Base-by-base conservation (phyloP, 345 rosid genomes). In the Populus pruinosa region DNA sequence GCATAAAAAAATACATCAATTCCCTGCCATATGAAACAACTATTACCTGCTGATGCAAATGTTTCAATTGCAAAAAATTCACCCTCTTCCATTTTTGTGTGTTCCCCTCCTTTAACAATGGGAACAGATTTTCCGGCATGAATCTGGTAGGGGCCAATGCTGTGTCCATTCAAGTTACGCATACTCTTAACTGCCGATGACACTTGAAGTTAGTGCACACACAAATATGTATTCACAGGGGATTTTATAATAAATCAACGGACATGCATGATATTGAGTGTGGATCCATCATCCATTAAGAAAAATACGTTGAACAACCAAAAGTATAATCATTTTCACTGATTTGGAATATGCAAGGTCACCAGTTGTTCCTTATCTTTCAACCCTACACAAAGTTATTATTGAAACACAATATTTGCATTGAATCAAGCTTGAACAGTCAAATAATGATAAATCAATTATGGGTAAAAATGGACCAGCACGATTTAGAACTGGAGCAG, bases 101-200 rank as follows among this genome's bases (percentile, higher is more conserved):
- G 98, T 88, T 92, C 97, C 39, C 99, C 99, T 74, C 98, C 97
- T 86, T 94, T 96, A 63, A 94, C 97, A 36, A 91, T 89, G 38
- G 98, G 99, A 73, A 96, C 98, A 6, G 95, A 91, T 87, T 96
- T 96, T 56, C 94, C 97, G 74, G 98, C 97, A 86, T 93, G 99
- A 80, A 96, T 92, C 82, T 91, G 99, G 73, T 94, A 93, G 1
- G 87, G 89, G 69, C 94, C 94, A 5, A 92, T 87, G 84, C 97
- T 91, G 64, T 92, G 98, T 47, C 97, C 98, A 82, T 92, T 93
- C 89, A 95, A 73, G 86, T 92, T 93, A 74, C 97, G 82, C 55
- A 93, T 90, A 73, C 99, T 92, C 88, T 96, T 95, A 36, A 96
- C 99, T 93, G 90, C 85, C 70, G 70, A 29, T 2, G 27, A 75